phyloP scores from a whole-genome alignment of 257 asterid genomes.

The Phtheirospermum japonicum region DNA sequence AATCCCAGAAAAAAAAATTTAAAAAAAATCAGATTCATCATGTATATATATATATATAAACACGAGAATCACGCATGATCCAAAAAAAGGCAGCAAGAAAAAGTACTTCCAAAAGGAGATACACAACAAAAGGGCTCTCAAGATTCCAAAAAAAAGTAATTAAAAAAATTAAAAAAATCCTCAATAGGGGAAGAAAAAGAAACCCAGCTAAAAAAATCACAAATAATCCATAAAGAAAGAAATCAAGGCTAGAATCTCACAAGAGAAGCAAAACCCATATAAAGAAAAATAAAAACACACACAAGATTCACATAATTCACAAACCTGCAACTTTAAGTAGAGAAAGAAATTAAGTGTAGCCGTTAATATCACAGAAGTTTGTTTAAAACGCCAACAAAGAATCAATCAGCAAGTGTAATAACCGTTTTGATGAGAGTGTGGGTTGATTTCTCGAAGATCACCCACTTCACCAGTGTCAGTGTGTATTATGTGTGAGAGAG shows the following conservation, averaged over 20 bases:
- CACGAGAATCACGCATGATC: constrained; percentile 28
- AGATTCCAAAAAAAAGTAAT: constrained; percentile 24
- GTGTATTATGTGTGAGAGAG: constrained; percentile 26
- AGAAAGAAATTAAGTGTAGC: neutral
- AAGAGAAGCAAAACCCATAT: constrained; percentile 27
- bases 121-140: constrained; percentile 25
- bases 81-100: constrained; percentile 24
- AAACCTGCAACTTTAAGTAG: constrained; percentile 17
- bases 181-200: neutral
- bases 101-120: constrained; percentile 22
- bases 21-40: constrained; percentile 14
- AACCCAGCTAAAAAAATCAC: constrained; percentile 10
- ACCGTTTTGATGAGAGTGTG: constrained; percentile 36
- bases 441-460: constrained; percentile 22
- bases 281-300: neutral
- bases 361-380: neutral
- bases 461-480: constrained; percentile 24
- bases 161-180: neutral
- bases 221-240: neutral
- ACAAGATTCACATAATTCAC: constrained; percentile 29
- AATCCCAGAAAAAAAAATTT: neutral
- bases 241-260: constrained; percentile 13
- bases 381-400: too few relatives aligned
- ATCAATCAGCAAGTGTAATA: neutral
- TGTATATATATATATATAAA: neutral